Conservation (phyloP, 495 filamentous ascomycete species). For the Tuber magnatum region DNA sequence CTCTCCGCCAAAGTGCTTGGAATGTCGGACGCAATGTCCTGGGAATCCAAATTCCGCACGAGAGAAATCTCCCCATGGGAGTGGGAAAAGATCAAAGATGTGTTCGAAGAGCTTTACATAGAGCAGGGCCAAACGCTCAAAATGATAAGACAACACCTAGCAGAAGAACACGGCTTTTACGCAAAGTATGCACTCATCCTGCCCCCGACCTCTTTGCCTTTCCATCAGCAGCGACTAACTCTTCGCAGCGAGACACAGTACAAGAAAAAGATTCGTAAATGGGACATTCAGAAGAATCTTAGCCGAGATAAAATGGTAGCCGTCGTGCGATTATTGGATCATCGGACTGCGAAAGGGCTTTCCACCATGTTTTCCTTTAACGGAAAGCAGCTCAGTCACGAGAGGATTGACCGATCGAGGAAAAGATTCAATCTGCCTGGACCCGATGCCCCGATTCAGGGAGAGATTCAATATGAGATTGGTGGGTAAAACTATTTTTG, state of each 20-base stretch:
- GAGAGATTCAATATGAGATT: not conserved
- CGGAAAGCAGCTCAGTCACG: not conserved
- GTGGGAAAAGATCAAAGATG: constrained; percentile 10
- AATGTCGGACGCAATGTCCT: not conserved
- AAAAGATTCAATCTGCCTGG: constrained; percentile 5
- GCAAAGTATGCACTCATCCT: constrained; percentile 8
- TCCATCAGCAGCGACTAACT: not conserved
- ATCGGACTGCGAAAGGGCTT: constrained; percentile 2
- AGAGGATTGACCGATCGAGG: constrained; percentile 9
- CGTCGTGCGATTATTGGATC: constrained; percentile 9
- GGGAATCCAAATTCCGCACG: constrained; percentile 4
- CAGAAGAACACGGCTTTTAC: constrained; percentile 5
- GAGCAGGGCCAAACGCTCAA: not conserved
- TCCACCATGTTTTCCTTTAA: constrained; percentile 9
- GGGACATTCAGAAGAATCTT: constrained; percentile 13
- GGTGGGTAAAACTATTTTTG: not conserved
- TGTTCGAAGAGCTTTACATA: constrained; percentile 7
- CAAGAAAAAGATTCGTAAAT: constrained; percentile 12
- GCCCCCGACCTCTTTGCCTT: not conserved
- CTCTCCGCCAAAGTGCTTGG: not conserved
- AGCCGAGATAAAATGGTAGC: constrained; percentile 4
- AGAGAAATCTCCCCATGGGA: constrained; percentile 8
- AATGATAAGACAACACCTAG: constrained; percentile 7
- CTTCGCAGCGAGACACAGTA: constrained; percentile 8
- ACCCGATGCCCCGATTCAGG: not conserved